phyloP scores from a whole-genome alignment of 768 basidiomycete genomes.

The Gymnopilus junonius region DNA sequence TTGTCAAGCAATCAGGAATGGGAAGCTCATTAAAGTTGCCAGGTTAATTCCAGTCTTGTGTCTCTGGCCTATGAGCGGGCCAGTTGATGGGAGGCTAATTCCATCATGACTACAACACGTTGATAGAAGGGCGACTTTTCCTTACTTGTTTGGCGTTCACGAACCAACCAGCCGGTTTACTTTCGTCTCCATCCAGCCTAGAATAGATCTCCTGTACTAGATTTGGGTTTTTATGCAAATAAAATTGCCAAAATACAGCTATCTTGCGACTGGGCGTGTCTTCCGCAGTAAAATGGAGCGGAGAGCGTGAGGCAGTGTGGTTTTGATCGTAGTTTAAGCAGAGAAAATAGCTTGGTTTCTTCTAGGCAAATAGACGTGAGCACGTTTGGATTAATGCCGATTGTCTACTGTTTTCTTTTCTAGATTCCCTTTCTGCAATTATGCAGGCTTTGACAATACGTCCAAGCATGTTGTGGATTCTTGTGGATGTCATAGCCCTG shows the following conservation, averaged over 20 bases:
- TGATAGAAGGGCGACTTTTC: background rate
- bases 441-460: background rate
- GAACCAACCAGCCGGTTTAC: background rate
- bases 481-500: background rate
- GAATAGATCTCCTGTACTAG: background rate
- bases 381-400: background rate
- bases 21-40: background rate
- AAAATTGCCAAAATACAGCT: background rate
- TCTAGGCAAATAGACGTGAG: background rate
- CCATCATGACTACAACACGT: background rate
- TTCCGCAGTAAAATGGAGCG: background rate
- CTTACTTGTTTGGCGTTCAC: background rate
- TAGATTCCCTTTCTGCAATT: background rate
- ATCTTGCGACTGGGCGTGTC: background rate
- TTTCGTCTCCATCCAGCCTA: background rate
- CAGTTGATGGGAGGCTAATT: background rate
- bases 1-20: background rate
- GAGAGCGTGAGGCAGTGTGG: background rate
- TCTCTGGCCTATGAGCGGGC: background rate
- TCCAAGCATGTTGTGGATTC: background rate
- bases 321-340: background rate
- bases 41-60: background rate
- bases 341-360: background rate
- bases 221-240: background rate
- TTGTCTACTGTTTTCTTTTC: background rate